These are phyloP conservation scores for Aspergillus sp. DNA, from an alignment of 2,329 filamentous ascomycete species.

Conservation along the genomic window DNA sequence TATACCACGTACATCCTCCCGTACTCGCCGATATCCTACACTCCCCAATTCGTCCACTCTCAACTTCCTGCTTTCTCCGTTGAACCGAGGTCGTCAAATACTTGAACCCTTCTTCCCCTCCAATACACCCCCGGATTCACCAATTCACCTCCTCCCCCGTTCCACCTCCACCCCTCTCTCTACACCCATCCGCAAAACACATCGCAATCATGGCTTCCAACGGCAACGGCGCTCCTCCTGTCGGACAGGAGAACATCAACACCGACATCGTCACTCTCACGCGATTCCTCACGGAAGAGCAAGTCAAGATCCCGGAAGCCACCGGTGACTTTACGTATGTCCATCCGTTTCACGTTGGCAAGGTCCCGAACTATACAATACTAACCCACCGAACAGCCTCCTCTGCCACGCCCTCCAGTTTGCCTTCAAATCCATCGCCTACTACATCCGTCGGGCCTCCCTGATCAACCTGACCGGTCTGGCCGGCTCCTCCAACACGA, in stretches of 20 bases:
- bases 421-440: slow-evolving; percentile 99
- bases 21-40: background rate
- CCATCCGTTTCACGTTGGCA: background rate
- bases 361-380: background rate
- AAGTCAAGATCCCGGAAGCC: slow-evolving; percentile 86
- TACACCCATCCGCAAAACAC: slow-evolving; percentile 5
- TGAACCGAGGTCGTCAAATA: slow-evolving; percentile 26
- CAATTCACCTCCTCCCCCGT: background rate
- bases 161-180: background rate
- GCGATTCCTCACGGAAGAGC: slow-evolving; percentile 93
- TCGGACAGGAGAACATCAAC: slow-evolving; percentile 76
- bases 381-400: slow-evolving; percentile 55
- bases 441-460: slow-evolving; percentile 95
- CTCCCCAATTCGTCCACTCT: background rate
- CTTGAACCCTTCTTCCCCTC: slow-evolving; percentile 6
- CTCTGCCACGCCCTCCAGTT: slow-evolving; percentile 98
- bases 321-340: slow-evolving; percentile 97
- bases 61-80: slow-evolving; percentile 23
- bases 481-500: slow-evolving; percentile 90
- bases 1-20: background rate
- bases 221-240: slow-evolving; percentile 49
- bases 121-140: background rate
- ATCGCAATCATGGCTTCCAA: slow-evolving; percentile 35
- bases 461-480: slow-evolving; percentile 94
- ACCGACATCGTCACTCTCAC: slow-evolving; percentile 95